Percentiles rank a stretch among this genome's conserved stretches.
These are phyloP conservation scores for Phaeophleospora eucalypticola DNA, from an alignment of 2,329 filamentous ascomycete species.

Conservation along the genomic window DNA sequence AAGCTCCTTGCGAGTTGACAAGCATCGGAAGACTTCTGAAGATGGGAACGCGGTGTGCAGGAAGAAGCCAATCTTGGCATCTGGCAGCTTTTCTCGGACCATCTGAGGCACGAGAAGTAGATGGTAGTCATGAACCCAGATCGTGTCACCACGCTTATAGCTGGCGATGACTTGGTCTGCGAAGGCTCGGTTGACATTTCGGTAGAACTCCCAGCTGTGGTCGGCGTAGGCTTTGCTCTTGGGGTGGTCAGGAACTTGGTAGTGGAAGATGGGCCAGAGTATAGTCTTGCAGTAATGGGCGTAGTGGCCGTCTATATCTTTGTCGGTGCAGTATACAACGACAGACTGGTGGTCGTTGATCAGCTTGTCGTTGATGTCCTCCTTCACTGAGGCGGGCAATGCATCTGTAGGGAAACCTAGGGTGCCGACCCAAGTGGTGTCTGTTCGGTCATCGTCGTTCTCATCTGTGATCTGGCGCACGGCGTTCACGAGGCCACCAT, in stretches of 20 bases:
- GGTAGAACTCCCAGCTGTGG: conserved; percentile 81
- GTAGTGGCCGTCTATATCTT: conserved; percentile 92
- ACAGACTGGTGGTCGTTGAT: conserved; percentile 72
- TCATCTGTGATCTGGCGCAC: conserved; percentile 64
- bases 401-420: conserved; percentile 92
- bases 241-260: conserved; percentile 94
- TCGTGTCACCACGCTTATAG: conserved; percentile 88
- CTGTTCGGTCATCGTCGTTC: conserved; percentile 60
- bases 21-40: conserved; percentile 89
- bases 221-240: conserved; percentile 98
- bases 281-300: conserved; percentile 97
- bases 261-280: conserved; percentile 95
- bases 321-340: conserved; percentile 81
- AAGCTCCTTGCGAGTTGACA: conserved; percentile 80
- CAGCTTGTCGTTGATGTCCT: conserved; percentile 77
- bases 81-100: conserved; percentile 83
- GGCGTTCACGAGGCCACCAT: conserved; percentile 86
- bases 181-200: conserved; percentile 87
- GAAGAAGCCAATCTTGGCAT: conserved; percentile 95
- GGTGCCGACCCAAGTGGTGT: conserved; percentile 87
- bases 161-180: conserved; percentile 84
- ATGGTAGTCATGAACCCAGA: conserved; percentile 97
- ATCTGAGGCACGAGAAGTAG: conserved; percentile 82
- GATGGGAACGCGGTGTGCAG: conserved; percentile 93
- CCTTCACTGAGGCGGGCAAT: conserved; percentile 68